Percentiles rank a stretch among this genome's conserved stretches.
phyloP scores from a whole-genome alignment of 441 rosid species.

The Croton laevigatus region DNA sequence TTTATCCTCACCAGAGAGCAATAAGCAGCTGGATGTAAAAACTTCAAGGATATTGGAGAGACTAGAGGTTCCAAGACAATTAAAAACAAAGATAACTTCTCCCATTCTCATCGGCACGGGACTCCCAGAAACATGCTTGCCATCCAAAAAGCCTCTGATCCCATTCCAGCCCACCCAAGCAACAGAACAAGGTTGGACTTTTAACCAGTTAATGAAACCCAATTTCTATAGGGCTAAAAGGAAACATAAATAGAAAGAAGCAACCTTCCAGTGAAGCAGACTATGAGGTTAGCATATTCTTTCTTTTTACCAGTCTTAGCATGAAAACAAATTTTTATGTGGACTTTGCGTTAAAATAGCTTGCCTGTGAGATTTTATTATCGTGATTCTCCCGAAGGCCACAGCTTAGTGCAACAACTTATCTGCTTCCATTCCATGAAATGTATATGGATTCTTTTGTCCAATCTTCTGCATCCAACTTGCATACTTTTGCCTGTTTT shows the following conservation, averaged over 20 bases:
- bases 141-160: slow-evolving; percentile 49
- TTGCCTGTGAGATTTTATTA: background rate
- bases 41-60: slow-evolving; percentile 88
- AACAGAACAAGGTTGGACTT: slow-evolving; percentile 35
- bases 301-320: background rate
- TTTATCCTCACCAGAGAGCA: slow-evolving; percentile 40
- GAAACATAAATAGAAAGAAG: slow-evolving; percentile 43
- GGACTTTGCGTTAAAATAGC: background rate
- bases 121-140: slow-evolving; percentile 28
- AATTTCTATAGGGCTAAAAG: slow-evolving; percentile 66
- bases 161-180: slow-evolving; percentile 48
- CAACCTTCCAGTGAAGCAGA: background rate
- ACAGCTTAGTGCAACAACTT: background rate
- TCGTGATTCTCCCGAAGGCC: background rate
- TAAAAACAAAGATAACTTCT: slow-evolving; percentile 49
- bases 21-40: slow-evolving; percentile 50
- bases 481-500: background rate
- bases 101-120: slow-evolving; percentile 37
- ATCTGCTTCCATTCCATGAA: background rate
- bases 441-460: background rate
- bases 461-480: background rate
- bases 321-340: background rate
- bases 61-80: slow-evolving; percentile 71
- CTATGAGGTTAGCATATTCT: background rate
- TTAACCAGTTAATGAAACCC: slow-evolving; percentile 78